Evolutionary conservation across 331 rosid genomes (phyloP).

Genomic region (Malus hybrid): DNA sequence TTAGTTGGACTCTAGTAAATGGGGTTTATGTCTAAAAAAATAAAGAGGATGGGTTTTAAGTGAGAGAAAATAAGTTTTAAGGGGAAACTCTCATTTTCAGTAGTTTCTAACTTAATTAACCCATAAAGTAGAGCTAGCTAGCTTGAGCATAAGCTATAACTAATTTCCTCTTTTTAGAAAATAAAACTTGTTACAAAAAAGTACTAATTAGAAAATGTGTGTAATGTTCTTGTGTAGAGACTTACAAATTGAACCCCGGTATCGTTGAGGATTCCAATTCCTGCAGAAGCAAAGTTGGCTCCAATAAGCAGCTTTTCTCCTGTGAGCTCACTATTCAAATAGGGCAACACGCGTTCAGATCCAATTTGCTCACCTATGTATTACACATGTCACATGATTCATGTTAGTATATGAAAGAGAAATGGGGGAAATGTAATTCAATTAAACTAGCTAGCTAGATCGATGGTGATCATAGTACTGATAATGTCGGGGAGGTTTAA

Average conservation of each 20-base stretch:
- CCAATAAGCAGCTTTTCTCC: conserved; percentile 38
- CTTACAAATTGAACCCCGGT: conserved; percentile 43
- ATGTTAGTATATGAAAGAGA: background rate
- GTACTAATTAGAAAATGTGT: background rate
- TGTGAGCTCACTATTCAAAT: conserved; percentile 27
- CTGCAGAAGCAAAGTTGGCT: conserved; percentile 56
- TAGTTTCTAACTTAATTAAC: too few species aligned
- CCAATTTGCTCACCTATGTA: conserved; percentile 40
- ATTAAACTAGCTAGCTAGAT: background rate
- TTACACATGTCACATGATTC: background rate
- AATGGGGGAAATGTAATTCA: background rate
- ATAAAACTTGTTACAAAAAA: background rate
- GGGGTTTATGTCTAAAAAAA: too few species aligned
- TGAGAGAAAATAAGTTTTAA: too few species aligned
- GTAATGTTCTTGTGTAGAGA: background rate
- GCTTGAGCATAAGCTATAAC: too few species aligned
- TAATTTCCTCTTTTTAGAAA: background rate
- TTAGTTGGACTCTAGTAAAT: too few species aligned
- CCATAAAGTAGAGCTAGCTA: too few species aligned
- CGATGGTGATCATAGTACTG: background rate
- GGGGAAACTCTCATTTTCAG: too few species aligned
- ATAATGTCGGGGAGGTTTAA: conserved; percentile 52
- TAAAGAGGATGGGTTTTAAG: too few species aligned
- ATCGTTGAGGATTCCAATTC: conserved; percentile 56
- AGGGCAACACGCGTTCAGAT: conserved; percentile 37